Base-by-base conservation (phyloP, 768 basidiomycete species). In the Calocybe cyanea region DNA sequence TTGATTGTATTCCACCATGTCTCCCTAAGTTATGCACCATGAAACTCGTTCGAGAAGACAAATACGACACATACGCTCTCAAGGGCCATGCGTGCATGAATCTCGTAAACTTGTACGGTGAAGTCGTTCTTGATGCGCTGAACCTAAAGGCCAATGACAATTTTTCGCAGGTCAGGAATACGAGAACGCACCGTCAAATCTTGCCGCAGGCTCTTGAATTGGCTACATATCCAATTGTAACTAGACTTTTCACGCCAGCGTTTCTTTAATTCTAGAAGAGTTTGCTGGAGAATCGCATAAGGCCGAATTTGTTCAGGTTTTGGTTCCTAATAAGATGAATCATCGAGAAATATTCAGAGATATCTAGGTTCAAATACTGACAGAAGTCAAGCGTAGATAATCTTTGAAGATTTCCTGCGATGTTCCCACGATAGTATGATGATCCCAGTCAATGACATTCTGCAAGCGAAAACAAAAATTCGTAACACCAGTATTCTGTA, bases 121-220 rank as follows among this genome's bases (percentile, higher is more conserved):
- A 99, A 96, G 45, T 95, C 91, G 56, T 96, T 98, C 71, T 96
- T 97, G 55, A 99, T 96, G 24, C 96, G 85, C 70, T 99, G 96
- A 18, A 99, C 95, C 95, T 98, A 46, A 36, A 46, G 42, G 17
- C n/a, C 41, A 31, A 50, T 53, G 53, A 55, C 28, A 42, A 39
- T 40, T 40, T 44, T 6, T 39, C 37, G 33, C 66, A 75, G 56
- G 57, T 37, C 28, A 50, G 32, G 45, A 44, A 35, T 21, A 40
- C 46, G 37, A 47, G 24, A 37, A 78, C 89, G 71, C 69, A 95
- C 95, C 55, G 94, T 98, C 50, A 99, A 76, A 72, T 99, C 96
- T 65, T 98, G 96, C 33, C 96, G 83, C 48, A 99, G 70, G 63
- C 89, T 92, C 75, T 99, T 98, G 71, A 99, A 92, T 65, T 99